Conservation (phyloP, 768 basidiomycete genomes). For the Trametes coccinea region DNA sequence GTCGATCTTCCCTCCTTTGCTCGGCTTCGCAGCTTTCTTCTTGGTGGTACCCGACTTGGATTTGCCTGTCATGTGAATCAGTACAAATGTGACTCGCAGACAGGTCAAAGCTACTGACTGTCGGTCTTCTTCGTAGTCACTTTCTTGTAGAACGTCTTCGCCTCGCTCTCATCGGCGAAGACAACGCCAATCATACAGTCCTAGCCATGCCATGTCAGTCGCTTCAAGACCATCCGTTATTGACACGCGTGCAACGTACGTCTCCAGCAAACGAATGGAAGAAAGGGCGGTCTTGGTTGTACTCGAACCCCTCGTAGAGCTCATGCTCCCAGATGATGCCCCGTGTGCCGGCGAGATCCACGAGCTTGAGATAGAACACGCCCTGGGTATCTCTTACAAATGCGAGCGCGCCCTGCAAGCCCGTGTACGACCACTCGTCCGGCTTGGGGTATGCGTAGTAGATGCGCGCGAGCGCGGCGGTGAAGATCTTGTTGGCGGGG, state of each 20-base stretch:
- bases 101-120: neutral
- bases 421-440: conserved; percentile 80
- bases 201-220: conserved; percentile 39
- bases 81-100: neutral
- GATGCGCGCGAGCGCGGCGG: conserved; percentile 81
- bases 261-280: conserved; percentile 94
- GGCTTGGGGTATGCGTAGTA: conserved; percentile 87
- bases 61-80: conserved; percentile 28
- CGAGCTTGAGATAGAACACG: conserved; percentile 67
- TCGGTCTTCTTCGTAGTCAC: conserved; percentile 63
- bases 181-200: conserved; percentile 90
- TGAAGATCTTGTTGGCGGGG: conserved; percentile 69
- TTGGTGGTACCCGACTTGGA: conserved; percentile 49
- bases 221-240: no score
- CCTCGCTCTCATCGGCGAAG: conserved; percentile 85
- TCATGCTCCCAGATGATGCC: conserved; percentile 95
- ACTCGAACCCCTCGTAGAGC: conserved; percentile 79
- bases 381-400: conserved; percentile 64
- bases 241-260: conserved; percentile 51
- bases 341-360: conserved; percentile 81
- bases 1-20: conserved; percentile 79
- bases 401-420: conserved; percentile 83
- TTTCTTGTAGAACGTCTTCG: conserved; percentile 83
- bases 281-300: conserved; percentile 81
- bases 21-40: conserved; percentile 53